Percentiles rank a stretch among this genome's conserved stretches.
phyloP scores from a whole-genome alignment of 257 asterid species.

The Buddleja alternifolia region DNA sequence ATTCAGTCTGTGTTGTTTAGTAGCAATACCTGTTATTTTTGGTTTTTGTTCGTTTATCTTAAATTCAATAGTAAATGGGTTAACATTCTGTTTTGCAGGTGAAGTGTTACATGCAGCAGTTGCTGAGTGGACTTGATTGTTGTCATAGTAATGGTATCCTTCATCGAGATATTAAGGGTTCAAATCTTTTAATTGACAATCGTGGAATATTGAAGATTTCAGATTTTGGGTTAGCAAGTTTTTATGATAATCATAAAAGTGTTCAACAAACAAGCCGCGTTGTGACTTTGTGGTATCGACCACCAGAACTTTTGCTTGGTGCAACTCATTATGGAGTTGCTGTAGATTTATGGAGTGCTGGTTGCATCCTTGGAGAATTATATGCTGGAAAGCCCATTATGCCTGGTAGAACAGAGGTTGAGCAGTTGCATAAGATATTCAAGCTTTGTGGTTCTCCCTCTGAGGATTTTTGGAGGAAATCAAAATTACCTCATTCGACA shows the following conservation, averaged over 20 bases:
- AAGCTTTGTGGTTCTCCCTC: conserved; percentile 94
- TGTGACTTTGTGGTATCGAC: conserved; percentile 96
- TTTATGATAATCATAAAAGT: conserved; percentile 51
- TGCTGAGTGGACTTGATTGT: conserved; percentile 80
- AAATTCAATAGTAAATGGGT: neutral
- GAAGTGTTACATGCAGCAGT: conserved; percentile 90
- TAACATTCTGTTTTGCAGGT: conserved; percentile 43
- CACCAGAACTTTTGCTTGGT: conserved; percentile 94
- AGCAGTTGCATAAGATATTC: conserved; percentile 88
- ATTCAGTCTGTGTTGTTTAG: neutral
- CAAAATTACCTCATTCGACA: conserved; percentile 68
- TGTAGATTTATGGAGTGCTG: conserved; percentile 91
- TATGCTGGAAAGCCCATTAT: conserved; percentile 84
- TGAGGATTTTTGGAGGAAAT: conserved; percentile 79
- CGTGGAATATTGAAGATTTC: conserved; percentile 85
- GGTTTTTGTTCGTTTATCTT: conserved; percentile 11
- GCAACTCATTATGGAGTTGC: conserved; percentile 82
- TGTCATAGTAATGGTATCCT: conserved; percentile 81
- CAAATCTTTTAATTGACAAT: conserved; percentile 78
- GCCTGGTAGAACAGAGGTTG: conserved; percentile 99
- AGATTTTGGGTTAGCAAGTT: conserved; percentile 93
- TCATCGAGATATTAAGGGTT: conserved; percentile 92
- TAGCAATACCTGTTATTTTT: neutral
- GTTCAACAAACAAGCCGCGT: conserved; percentile 88
- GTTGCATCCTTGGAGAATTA: conserved; percentile 91